Base-by-base conservation (phyloP, 2,329 filamentous ascomycete genomes). In the Ceratocystis cacaofunesta region DNA sequence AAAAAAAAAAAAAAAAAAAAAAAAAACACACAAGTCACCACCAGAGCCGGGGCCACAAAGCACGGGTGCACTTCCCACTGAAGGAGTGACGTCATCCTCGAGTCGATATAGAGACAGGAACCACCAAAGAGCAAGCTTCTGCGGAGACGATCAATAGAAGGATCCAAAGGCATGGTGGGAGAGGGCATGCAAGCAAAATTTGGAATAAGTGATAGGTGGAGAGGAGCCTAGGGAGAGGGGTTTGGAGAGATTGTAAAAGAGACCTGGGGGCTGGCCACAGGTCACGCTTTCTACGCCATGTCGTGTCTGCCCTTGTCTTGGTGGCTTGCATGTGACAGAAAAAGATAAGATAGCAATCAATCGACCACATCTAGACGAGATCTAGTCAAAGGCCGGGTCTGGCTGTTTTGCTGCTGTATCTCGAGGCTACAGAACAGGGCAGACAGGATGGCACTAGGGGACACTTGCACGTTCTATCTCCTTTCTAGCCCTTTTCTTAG, bases 101-200 rank as follows among this genome's bases (percentile, higher is more conserved):
- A 58, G 28, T 58, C 30, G 19, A 4, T 57, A 12, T 6, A 17
- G 48, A 15, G 7, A n/a, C 30, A 32, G 55, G 17, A 58, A 58
- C 48, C n/a, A 32, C 55, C 30, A 32, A 58, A 36, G 55, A 32
- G 55, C 55, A 36, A 58, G 55, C 55, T 58, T 58, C 55, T 58
- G 55, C 36, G 55, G 28, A 58, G 55, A 58, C n/a, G 28, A 58
- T 36, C 28, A n/a, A 25, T 12, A 52, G 25, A 52, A 52, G 48
- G 22, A 52, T 52, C 48, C 3, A 28, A 52, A 15, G 25, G 19
- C 12, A 28, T 15, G 48, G 22, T 25, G 48, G 12, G 17, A 52
- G 15, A 52, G 10, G 22, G 48, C 48, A 28, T 28, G 48, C 48
- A 50, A 12, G 36, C 36, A 41, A 41, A 12, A 41, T 12, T 41